Base-by-base conservation (phyloP, 345 rosid species). In the Boechera stricta region DNA sequence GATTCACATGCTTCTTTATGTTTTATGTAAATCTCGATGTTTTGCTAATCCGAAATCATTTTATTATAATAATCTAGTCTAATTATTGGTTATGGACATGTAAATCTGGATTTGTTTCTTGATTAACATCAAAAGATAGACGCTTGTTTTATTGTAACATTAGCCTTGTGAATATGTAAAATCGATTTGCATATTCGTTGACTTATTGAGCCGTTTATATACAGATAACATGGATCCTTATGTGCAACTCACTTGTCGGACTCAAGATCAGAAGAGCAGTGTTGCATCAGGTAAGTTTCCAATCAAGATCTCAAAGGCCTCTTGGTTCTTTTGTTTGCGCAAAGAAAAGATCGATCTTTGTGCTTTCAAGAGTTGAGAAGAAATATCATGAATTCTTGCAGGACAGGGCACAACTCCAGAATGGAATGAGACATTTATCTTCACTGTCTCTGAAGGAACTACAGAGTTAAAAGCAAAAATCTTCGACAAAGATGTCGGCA, bases 401-500 rank as follows among this genome's bases (percentile, higher is more conserved):
- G 95, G 91, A 28, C 58, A 82, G 77, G 97, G 97, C 32, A 42
- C 80, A 5, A 82, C 79, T 24, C 93, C 97, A 12, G 90, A 84
- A 56, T 93, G 97, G 98, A 91, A 93, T 4, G 96, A 91, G 85
- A 89, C 73, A 72, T 93, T 93, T 76, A 28, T 88, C 33, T 93
- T 93, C 66, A 83, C 79, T 5, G 59, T 93, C 13, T 75, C 92
- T 0, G 88, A 85, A 51, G 86, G 84, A 42, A 86, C 80, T 12
- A 33, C 80, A 38, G 90, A 88, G 59, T 80, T 91, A 72, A 77
- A 10, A 42, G 47, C 86, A 33, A 93, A 87, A 73, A 77, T 93
- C 69, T 74, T 87, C 78, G 98, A 93, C 87, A 89, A 86, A 62
- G 98, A 93, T 75, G 36, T 26, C 4, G 77, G 85, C 9, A 62